A percentile compares a stretch with the other conserved stretches of the same genome.
Conservation (phyloP, 1,139 yeast genomes). For the Suzukiozyma palmioleophila region DNA sequence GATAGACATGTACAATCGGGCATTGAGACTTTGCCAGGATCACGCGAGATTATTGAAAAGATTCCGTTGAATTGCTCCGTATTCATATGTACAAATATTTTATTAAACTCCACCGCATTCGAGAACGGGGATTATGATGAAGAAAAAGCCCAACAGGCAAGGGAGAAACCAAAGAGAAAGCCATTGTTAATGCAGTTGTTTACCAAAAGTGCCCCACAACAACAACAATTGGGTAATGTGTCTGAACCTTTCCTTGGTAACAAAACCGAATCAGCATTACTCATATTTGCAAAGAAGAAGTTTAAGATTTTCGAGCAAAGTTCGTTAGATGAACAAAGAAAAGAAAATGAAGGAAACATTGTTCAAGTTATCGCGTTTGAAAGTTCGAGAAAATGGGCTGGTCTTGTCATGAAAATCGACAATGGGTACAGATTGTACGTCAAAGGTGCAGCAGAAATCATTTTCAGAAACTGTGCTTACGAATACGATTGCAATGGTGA, state of each 20-base stretch:
- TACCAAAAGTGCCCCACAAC: conserved; percentile 3
- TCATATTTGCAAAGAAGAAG: conserved; percentile 59
- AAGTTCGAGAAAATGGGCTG: conserved; percentile 91
- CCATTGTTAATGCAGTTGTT: conserved; percentile 20
- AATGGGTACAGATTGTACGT: conserved; percentile 59
- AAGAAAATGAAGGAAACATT: conserved; percentile 33
- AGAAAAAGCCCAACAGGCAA: conserved; percentile 27
- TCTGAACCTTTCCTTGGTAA: conserved; percentile 78
- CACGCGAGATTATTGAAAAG: conserved; percentile 26
- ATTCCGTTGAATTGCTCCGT: conserved; percentile 26
- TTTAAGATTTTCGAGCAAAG: conserved; percentile 41
- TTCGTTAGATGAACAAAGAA: conserved; percentile 38
- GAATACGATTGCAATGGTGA: conserved; percentile 17
- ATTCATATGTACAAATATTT: conserved; percentile 56
- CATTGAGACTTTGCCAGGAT: conserved; percentile 17
- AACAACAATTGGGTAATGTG: conserved; percentile 18
- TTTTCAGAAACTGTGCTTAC: conserved; percentile 57
- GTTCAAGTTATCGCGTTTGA: conserved; percentile 86
- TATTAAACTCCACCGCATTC: conserved; percentile 85
- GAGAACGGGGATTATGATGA: conserved; percentile 52
- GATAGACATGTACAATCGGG: conserved; percentile 28
- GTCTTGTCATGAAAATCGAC: conserved; percentile 54
- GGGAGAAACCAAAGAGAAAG: conserved; percentile 25
- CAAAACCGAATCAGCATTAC: conserved; percentile 88
- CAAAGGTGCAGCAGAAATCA: conserved; percentile 94